Base-by-base conservation (phyloP, 73 alveolate genomes). In the Diophrys appendiculata region DNA sequence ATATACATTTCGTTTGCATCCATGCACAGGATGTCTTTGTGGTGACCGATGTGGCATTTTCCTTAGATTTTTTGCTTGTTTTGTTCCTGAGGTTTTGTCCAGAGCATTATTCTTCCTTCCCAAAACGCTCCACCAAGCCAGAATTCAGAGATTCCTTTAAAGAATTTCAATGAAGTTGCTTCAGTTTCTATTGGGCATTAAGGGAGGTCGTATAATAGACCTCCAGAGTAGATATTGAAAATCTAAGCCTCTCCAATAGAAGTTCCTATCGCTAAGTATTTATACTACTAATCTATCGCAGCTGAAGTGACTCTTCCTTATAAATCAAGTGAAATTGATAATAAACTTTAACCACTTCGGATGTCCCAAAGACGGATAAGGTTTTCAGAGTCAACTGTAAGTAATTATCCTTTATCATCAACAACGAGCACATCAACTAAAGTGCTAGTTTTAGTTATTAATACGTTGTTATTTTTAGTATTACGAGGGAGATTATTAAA, bases 41-140 rank as follows among this genome's bases (percentile, higher is more conserved):
- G 56, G 31, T 87, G 94, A 0, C 94, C 94, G 0, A 87, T 74
- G 31, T 86, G 43, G 34, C 94, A 87, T 30, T 72, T 87, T 3
- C 81, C 94, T 1, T 65, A 34, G 25, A 87, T 69, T 18, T 76
- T 84, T 73, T 73, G 80, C 11, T 80, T 80, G 28, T 77, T 80
- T 60, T 78, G 87, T 43, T 87, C 94, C 29, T 33, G 67, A 0
- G 94, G 94, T 24, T 79, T 54, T 2, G 88, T 87, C 94, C 94
- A 87, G 81, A 78, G 80, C 94, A 87, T 87, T 52, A 87, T 27
- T 54, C 80, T 87, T 8, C 94, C 94, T 26, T 33, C 53, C 94
- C 94, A 87, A 71, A 86, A 87, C 0, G 88, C 82, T 1, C 87
- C 94, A 0, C 80, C 87, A 26, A 87, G 77, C 84, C 90, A 74